Evolutionary conservation across 2,329 filamentous ascomycete species (phyloP), one percentile per base, ranked within the genome.

Genomic region (Hirsutella thompsonii): DNA sequence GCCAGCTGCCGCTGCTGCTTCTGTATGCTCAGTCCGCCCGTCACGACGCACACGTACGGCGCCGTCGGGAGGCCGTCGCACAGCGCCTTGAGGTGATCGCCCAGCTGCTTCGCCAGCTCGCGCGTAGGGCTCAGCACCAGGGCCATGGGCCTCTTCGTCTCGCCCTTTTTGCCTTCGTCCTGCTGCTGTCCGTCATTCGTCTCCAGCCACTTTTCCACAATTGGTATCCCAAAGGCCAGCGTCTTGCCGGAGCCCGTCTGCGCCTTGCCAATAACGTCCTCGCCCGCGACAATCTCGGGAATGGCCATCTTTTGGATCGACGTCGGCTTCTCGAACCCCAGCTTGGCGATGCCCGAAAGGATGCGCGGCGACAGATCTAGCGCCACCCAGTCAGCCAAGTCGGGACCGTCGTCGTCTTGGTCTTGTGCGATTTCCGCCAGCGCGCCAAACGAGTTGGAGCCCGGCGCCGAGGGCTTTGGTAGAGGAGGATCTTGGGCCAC

Each of bases 201-300:
- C 44, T 74, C 72, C 30, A 98, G 63, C 69, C 82, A 95, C 42
- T 74, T 72, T 59, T 98, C 89, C 9, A 96, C 68, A 42, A 98
- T 92, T 0, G 92, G 92, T 46, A 98, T 88, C 1, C 83, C 87
- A 59, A 94, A 98, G 0, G 92, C 90, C 36, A 98, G 67, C 0
- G 92, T 98, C 64, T 98, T 98, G 51, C 92, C 92, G 13, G 92
- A 96, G 49, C 92, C 92, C 0, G 92, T 98, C 10, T 90, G 83
- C 2, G 92, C 92, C 64, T 98, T 98, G 34, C 92, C 92, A 47
- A 98, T 83, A 14, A 96, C 82, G 60, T 98, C 90, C 56, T 85
- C 83, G 0, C 90, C 90, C 5, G 77, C 75, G 18, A 90, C 58
- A 36, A 95, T 84, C 40, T 84, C 74, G 0, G 92, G 89, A 50